These are phyloP conservation scores for Cutaneotrichosporon sp. DNA, from an alignment of 1,284 basidiomycete species.

Conservation along the genomic window DNA sequence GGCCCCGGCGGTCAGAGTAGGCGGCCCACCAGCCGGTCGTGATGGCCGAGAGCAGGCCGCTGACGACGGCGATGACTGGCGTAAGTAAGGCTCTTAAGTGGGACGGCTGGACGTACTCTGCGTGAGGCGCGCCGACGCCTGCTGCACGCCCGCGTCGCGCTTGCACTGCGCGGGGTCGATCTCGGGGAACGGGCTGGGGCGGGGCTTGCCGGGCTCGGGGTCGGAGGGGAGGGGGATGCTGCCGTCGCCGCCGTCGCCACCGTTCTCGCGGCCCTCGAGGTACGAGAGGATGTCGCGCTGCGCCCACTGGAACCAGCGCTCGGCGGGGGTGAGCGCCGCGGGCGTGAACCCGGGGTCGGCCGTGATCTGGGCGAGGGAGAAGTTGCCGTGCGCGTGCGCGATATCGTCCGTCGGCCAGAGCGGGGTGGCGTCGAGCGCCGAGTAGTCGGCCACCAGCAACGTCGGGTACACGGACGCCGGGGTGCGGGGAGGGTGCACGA, in stretches of 20 bases:
- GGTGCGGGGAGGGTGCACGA: constrained; percentile 46
- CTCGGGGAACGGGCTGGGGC: constrained; percentile 33
- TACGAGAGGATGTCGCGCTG: constrained; percentile 41
- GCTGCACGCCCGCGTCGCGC: constrained; percentile 70
- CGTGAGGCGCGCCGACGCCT: constrained; percentile 66
- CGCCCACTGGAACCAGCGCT: constrained; percentile 48
- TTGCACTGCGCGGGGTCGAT: constrained; percentile 60
- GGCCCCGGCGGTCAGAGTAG: constrained; percentile 74
- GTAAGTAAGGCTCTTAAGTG: background rate
- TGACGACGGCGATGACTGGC: constrained; percentile 66
- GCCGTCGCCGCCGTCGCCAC: background rate
- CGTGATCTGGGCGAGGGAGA: background rate
- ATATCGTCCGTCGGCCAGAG: background rate
- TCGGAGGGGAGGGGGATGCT: constrained; percentile 5
- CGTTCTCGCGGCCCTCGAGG: background rate
- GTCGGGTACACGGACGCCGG: background rate
- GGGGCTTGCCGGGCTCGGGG: constrained; percentile 2
- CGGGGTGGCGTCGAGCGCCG: background rate
- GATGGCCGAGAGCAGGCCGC: constrained; percentile 78
- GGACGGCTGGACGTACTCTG: constrained; percentile 59
- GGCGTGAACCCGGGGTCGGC: background rate
- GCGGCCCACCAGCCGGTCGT: constrained; percentile 88
- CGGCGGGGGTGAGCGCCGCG: constrained; percentile 35
- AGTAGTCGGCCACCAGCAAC: background rate
- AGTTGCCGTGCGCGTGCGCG: background rate